A percentile compares a stretch with the other conserved stretches of the same genome.
Evolutionary conservation across 805 yeast species (phyloP).

Genomic region (Zygotorulaspora florentina): DNA sequence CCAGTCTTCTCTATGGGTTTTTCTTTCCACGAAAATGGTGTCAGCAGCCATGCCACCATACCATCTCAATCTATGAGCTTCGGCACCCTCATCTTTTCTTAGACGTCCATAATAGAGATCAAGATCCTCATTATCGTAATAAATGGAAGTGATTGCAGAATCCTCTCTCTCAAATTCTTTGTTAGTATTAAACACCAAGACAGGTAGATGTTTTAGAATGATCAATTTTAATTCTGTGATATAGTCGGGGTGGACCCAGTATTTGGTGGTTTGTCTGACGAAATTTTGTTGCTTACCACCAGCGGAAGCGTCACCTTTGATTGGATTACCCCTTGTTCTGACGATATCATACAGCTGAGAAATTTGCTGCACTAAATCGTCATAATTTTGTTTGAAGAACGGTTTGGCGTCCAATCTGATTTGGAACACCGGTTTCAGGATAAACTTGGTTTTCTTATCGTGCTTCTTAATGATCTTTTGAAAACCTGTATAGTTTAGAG

Average conservation of each 20-base stretch:
- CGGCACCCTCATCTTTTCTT: conserved; percentile 97
- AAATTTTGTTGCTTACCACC: conserved; percentile 98
- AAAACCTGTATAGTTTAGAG: conserved; percentile 94
- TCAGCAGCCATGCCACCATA: conserved; percentile 96
- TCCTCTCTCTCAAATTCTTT: conserved; percentile 95
- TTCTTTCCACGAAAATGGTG: conserved; percentile 91
- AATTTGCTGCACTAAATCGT: conserved; percentile 78
- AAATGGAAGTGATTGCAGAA: conserved; percentile 93
- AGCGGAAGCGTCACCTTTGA: conserved; percentile 92
- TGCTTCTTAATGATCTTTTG: conserved; percentile 95
- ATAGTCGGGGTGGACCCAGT: conserved; percentile 99
- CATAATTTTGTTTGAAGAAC: conserved; percentile 93
- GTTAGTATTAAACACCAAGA: conserved; percentile 89
- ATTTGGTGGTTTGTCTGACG: conserved; percentile 96
- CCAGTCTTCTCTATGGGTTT: conserved; percentile 99
- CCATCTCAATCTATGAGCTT: conserved; percentile 97
- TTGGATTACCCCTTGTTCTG: conserved; percentile 93
- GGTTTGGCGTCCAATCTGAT: conserved; percentile 92
- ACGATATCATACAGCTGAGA: conserved; percentile 88
- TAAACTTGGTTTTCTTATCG: conserved; percentile 80
- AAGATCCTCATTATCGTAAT: conserved; percentile 84
- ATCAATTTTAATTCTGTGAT: conserved; percentile 93
- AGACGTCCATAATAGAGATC: conserved; percentile 92
- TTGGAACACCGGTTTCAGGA: conserved; percentile 86
- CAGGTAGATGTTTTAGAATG: conserved; percentile 92